Percentiles rank a stretch among this genome's conserved stretches.
phyloP scores from a whole-genome alignment of 768 basidiomycete species.

The Pleurotus citrinopileatus region DNA sequence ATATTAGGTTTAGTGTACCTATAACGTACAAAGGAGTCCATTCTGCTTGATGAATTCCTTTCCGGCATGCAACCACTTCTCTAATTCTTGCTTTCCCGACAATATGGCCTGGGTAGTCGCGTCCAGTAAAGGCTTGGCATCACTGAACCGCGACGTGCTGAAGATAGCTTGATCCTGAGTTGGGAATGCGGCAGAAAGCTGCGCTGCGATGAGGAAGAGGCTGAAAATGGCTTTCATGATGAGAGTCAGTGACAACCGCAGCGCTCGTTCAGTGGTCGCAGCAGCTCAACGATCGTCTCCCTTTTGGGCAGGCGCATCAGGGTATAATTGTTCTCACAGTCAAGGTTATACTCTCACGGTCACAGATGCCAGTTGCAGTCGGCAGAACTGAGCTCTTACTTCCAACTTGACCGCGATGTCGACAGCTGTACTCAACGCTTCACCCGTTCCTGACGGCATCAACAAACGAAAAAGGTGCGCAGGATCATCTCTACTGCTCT shows the following conservation, averaged over 20 bases:
- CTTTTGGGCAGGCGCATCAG: too few species aligned
- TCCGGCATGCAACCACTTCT: conserved; percentile 64
- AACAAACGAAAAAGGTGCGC: conserved; percentile 51
- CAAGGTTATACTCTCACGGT: not conserved
- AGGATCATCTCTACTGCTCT: not conserved
- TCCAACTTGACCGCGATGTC: conserved; percentile 33
- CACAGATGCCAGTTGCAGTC: not conserved
- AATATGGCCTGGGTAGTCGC: conserved; percentile 41
- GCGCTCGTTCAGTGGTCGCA: not conserved
- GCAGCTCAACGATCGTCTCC: not conserved
- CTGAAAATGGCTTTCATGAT: conserved; percentile 7
- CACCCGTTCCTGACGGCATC: conserved; percentile 24
- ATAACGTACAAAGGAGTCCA: conserved; percentile 63
- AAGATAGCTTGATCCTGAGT: conserved; percentile 4
- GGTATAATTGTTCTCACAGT: not conserved
- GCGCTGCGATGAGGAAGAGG: not conserved
- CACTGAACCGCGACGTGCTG: not conserved
- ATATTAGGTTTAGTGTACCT: not conserved
- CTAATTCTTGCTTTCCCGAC: conserved; percentile 43
- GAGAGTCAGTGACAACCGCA: not conserved
- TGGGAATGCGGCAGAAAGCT: not conserved
- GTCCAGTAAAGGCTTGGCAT: conserved; percentile 24
- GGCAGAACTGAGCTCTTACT: not conserved
- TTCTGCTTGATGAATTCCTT: conserved; percentile 68
- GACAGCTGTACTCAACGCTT: conserved; percentile 32